Base-by-base conservation (phyloP, 2,329 filamentous ascomycete species). In the Penicillium vulpinum region DNA sequence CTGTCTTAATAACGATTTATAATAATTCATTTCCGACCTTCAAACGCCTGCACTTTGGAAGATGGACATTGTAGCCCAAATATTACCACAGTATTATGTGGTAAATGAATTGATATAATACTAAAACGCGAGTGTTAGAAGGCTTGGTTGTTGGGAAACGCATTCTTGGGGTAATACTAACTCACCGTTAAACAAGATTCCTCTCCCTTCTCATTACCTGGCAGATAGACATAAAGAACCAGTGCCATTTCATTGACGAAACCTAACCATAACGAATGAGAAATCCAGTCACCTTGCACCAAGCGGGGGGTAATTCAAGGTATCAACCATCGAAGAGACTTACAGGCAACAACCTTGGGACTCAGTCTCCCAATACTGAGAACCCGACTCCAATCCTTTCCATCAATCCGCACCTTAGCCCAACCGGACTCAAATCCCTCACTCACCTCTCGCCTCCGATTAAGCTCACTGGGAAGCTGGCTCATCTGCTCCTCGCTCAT, bases 371-470 rank as follows among this genome's bases (percentile, higher is more conserved):
- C 93, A 13, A 97, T 92, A 73, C 91, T 95, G 63, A 99, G 80
- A n/a, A 97, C 93, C 64, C 85, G 86, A 31, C 91, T 91, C 93
- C 94, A 97, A 72, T 99, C 94, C 72, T 87, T 89, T 33, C 92
- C 94, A 75, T 97, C 94, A 24, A 97, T 92, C 51, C 90, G 83
- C 35, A 97, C 93, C 24, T 85, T 91, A 1, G 92, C 91, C 91
- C 93, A 97, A 44, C 86, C 87, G 59, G 91, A 87, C 15, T 92
- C 90, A 15, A 90, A 90, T 21, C 85, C 87, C 51, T 87, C 82
- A 5, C 81, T 81, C 1, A 84, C 65, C 50, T 76, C 84, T 64
- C 85, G 86, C 81, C 95, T 93, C 57, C 81, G 82, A 48, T 91
- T 93, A 58, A 81, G 82, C 50, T 91, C 91, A 72, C 88, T 92